Evolutionary conservation across 495 filamentous ascomycete genomes (phyloP), one percentile per base, ranked within the genome.

Genomic region (Barbatosphaeria neglecta): DNA sequence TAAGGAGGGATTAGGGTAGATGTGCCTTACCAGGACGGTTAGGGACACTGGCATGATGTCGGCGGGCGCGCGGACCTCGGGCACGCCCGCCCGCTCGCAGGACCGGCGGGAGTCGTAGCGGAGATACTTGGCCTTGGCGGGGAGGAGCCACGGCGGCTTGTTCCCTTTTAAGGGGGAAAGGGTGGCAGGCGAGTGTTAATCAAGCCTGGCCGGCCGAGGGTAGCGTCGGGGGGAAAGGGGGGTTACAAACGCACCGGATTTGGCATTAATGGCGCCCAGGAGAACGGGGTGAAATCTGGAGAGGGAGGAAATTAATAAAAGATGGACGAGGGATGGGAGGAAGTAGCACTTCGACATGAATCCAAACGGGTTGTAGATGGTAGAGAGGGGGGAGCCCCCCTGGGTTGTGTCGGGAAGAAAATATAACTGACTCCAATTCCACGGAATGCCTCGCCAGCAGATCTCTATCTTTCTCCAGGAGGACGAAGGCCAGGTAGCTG

Each of bases 191-290:
- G 20, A n/a, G 19, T 22, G 15, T 22, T n/a, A n/a, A n/a, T n/a
- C n/a, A n/a, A n/a, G n/a, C n/a, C n/a, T n/a, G n/a, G n/a, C n/a
- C n/a, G n/a, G n/a, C n/a, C n/a, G n/a, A n/a, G n/a, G n/a, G n/a
- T n/a, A n/a, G n/a, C n/a, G n/a, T n/a, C n/a, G n/a, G n/a, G n/a
- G n/a, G n/a, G n/a, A n/a, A n/a, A n/a, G n/a, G n/a, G 19, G 9
- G 16, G 9, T n/a, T 5, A 16, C 13, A 27, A 40, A 58, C 63
- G 43, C 58, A 82, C 79, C 80, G 31, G 75, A 77, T 19, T 67
- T 76, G 22, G 64, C 72, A 52, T 84, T 87, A 52, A 90, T 75
- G 18, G 76, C 85, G 41, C 82, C 83, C n/a, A 90, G 66, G 53
- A 90, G 80, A 40, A 87, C 63, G 13, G 85, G 85, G 52, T 81